Evolutionary conservation across 306 rosid species (phyloP), one percentile per base, ranked within the genome.

Genomic region (Corylus avellana): DNA sequence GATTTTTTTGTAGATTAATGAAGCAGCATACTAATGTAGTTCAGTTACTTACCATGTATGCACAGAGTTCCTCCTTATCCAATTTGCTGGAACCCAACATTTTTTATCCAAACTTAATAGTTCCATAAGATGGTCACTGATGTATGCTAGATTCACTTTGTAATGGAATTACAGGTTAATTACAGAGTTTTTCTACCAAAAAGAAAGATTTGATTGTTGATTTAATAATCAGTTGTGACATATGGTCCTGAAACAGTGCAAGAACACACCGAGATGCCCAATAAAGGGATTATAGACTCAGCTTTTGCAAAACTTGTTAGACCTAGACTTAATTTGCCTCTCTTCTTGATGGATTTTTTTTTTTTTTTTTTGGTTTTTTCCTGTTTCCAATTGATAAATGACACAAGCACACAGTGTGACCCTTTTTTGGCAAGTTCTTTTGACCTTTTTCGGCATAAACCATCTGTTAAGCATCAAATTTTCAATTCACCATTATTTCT

Each of bases 1-100:
- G 98, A 96, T 81, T 90, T 70, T 93, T 96, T 88, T 96, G 97
- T 91, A 93, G 97, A 96, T 89, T 96, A 91, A 98, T 92, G 81
- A 91, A 93, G 92, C 94, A 88, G 89, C 90, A 89, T 10, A 87
- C 93, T 67, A 89, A 96, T 82, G 90, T 92, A 86, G 94, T 92
- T 81, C 99, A 96, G 61, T 91, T 93, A 90, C 88, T 96, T 89
- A 87, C 94, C 87, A 82, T 93, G 99, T 96, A 96, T 81, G 86
- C 72, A 77, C 64, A 73, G 84, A 48, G 53, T 64, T 72, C 76
- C 75, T 71, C 79, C 80, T 69, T 80, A 29, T 78, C 78, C 76
- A 7, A 25, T 80, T 80, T 62, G 18, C 77, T 89, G 68, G 50
- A 63, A 57, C 39, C 14, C 58, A 59, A 50, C 78, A 77, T 82